Base-by-base conservation (phyloP, 441 rosid genomes). In the Dalechampia spathulata region DNA sequence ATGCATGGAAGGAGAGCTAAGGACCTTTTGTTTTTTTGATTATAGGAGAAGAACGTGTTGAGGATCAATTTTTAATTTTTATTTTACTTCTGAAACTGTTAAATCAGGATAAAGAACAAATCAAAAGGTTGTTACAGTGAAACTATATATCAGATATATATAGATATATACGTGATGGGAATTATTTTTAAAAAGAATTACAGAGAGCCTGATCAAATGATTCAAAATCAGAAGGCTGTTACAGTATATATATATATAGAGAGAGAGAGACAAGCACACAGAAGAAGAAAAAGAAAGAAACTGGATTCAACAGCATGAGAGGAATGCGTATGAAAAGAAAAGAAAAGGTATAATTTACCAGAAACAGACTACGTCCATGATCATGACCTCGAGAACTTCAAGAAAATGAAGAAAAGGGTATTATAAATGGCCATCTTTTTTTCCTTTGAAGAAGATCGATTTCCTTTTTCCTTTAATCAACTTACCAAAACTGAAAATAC, bases 11-110 rank as follows among this genome's bases (percentile, higher is more conserved):
- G 46, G 27, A 16, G 67, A 49, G 62, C 65, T 58, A 71, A 37
- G 51, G 69, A 76, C 64, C 52, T 51, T 30, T 64, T 70, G 74
- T 19, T 52, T 52, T 64, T 48, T 58, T 20, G 21, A 56, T 41
- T 56, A 12, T 23, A 46, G 38, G 51, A 25, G 25, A 45, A 15
- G 10, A 17, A 13, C 21, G 12, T 28, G 8, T 2, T n/a, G 22
- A 34, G 13, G 16, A 2, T 30, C 12, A 13, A 3, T 30, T 25
- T 46, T 36, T 7, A 6, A 12, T 14, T 6, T 14, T 15, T 22
- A 11, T 16, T 41, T 2, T 13, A 13, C 42, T 30, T 0, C 7
- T 28, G 23, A 1, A 0, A 17, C 10, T 8, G 14, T 14, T 12
- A 30, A 2, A 9, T 20, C 30, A 7, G 2, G 17, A 55, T 13